Conservation (phyloP, 1,139 yeast genomes). For the Zygotorulaspora mrakii region DNA sequence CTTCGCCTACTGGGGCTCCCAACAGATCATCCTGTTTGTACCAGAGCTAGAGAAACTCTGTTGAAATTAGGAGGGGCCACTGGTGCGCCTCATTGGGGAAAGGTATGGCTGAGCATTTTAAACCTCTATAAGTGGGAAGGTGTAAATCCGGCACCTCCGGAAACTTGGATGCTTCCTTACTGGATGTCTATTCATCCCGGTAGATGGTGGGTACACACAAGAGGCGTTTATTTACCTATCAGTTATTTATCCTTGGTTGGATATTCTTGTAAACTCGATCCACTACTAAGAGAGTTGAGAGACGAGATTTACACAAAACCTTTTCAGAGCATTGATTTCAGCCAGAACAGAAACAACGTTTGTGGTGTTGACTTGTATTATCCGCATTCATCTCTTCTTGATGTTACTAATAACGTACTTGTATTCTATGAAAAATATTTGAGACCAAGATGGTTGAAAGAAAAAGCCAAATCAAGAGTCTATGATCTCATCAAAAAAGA, state of each 20-base stretch:
- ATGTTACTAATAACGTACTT: constrained; percentile 58
- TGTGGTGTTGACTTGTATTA: constrained; percentile 91
- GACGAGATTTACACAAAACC: constrained; percentile 70
- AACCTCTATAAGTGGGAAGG: constrained; percentile 93
- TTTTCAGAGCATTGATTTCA: constrained; percentile 65
- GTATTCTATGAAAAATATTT: constrained; percentile 61
- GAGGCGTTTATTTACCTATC: constrained; percentile 86
- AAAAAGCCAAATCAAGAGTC: constrained; percentile 50
- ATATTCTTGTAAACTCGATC: constrained; percentile 57
- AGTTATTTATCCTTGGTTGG: constrained; percentile 70
- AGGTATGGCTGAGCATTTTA: constrained; percentile 78
- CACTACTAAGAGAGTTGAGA: constrained; percentile 61
- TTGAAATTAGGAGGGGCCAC: constrained; percentile 81
- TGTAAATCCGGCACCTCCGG: constrained; percentile 97
- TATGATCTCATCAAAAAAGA: constrained; percentile 72
- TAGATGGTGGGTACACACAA: constrained; percentile 98
- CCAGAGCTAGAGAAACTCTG: constrained; percentile 72
- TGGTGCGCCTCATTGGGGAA: constrained; percentile 96
- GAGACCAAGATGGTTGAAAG: constrained; percentile 71
- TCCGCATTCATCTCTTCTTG: constrained; percentile 74
- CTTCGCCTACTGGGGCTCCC: constrained; percentile 74
- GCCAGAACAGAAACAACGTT: constrained; percentile 70
- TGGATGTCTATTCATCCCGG: constrained; percentile 84
- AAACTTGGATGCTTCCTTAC: constrained; percentile 85
- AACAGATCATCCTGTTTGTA: constrained; percentile 70